phyloP scores from a whole-genome alignment of 164 flowering plant species.

The Annona cherimola region DNA sequence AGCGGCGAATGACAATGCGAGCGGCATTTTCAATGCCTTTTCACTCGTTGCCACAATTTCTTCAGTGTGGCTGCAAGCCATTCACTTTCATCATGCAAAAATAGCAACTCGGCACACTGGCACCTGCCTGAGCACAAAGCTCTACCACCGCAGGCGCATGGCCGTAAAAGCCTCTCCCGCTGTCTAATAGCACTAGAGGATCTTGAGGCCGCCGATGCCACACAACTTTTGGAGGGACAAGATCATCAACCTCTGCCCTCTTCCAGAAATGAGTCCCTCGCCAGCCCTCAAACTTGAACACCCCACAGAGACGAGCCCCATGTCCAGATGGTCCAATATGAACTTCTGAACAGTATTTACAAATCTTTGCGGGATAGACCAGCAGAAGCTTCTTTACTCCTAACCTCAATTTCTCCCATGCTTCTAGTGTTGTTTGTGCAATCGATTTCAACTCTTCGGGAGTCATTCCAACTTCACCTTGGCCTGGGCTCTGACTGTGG shows the following conservation, averaged over 20 bases:
- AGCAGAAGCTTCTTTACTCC: conserved; percentile 63
- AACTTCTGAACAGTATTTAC: conserved; percentile 80
- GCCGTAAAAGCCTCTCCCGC: conserved; percentile 66
- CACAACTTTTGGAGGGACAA: conserved; percentile 70
- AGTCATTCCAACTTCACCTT: conserved; percentile 15
- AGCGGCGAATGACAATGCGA: too few species aligned
- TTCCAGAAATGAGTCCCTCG: conserved; percentile 82
- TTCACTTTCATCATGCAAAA: conserved; percentile 62
- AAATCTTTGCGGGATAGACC: conserved; percentile 77
- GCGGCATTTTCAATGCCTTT: too few species aligned
- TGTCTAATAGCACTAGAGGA: conserved; percentile 59
- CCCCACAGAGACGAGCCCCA: conserved; percentile 80
- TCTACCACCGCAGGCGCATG: conserved; percentile 89
- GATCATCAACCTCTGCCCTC: conserved; percentile 73
- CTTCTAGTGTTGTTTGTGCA: conserved; percentile 53
- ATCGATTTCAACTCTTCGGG: conserved; percentile 28
- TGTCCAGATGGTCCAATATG: conserved; percentile 91
- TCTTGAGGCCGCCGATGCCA: conserved; percentile 82
- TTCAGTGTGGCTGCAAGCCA: conserved; percentile 39
- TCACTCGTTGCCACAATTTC: not conserved
- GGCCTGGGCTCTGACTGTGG: not conserved
- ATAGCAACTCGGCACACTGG: conserved; percentile 47
- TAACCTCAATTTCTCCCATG: conserved; percentile 72
- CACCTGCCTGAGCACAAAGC: conserved; percentile 74
- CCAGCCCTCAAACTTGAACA: conserved; percentile 70